A percentile compares a stretch with the other conserved stretches of the same genome.
Evolutionary conservation across 2,329 filamentous ascomycete species (phyloP).

Genomic region (Diaporthe ilicicola): DNA sequence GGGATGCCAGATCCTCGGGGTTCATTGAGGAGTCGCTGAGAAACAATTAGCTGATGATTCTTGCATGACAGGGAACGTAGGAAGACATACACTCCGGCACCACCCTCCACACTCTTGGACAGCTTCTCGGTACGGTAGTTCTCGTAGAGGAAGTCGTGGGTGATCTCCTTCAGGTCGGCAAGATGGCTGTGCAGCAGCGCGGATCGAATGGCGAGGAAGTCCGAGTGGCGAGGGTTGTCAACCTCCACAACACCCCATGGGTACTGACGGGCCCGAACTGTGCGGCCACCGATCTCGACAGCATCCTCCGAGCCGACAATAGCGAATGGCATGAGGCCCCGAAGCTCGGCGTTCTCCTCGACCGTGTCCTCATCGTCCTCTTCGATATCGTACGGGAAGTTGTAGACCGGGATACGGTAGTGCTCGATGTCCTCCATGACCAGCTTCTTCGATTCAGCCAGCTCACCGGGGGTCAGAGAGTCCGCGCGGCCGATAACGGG

Average conservation of each 20-base stretch:
- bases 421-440: conserved; percentile 99
- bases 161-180: conserved; percentile 99
- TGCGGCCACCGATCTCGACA: conserved; percentile 91
- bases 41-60: conserved; percentile 42
- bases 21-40: conserved; percentile 88
- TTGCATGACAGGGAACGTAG: not conserved
- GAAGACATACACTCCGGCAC: conserved; percentile 80
- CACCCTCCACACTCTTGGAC: conserved; percentile 97
- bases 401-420: conserved; percentile 99
- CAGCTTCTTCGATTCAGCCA: conserved; percentile 99
- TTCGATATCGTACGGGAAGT: conserved; percentile 99
- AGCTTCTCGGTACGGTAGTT: conserved; percentile 99
- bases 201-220: conserved; percentile 96
- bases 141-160: conserved; percentile 99
- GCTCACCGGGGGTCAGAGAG: conserved; percentile 92
- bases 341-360: conserved; percentile 97
- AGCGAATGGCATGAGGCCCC: conserved; percentile 97
- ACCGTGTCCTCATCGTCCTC: conserved; percentile 99
- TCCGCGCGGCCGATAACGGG: conserved; percentile 99
- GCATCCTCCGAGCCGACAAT: conserved; percentile 98
- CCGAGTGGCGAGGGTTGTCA: conserved; percentile 97
- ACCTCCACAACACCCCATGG: conserved; percentile 99
- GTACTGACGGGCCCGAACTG: conserved; percentile 95
- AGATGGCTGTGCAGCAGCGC: conserved; percentile 97
- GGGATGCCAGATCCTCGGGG: conserved; percentile 94